A percentile compares a stretch with the other conserved stretches of the same genome.
Evolutionary conservation across 192 early-diverging fungal genomes (phyloP).

Genomic region (Umbelopsis ramanniana): DNA sequence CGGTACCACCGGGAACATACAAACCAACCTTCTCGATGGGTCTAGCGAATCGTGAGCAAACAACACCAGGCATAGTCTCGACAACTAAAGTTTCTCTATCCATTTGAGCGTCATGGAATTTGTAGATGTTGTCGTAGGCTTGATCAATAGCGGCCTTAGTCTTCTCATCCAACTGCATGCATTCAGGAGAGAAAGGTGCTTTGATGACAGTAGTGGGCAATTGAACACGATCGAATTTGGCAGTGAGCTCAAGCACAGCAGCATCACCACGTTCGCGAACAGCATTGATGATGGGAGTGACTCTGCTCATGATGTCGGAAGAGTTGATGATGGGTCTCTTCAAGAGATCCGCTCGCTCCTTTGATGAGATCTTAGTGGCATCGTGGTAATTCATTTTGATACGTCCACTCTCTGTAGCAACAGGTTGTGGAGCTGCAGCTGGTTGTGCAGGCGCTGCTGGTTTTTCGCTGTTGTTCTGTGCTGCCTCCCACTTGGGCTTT

Average conservation of each 20-base stretch:
- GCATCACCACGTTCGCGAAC: slow-evolving; percentile 86
- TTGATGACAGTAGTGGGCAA: slow-evolving; percentile 72
- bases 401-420: slow-evolving; percentile 47
- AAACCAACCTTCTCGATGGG: slow-evolving; percentile 97
- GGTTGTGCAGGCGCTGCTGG: slow-evolving; percentile 27
- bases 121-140: slow-evolving; percentile 90
- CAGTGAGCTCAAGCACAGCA: slow-evolving; percentile 83
- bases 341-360: slow-evolving; percentile 67
- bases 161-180: slow-evolving; percentile 56
- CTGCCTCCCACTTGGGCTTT: slow-evolving; percentile 76
- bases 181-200: slow-evolving; percentile 79
- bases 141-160: slow-evolving; percentile 90
- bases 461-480: slow-evolving; percentile 25
- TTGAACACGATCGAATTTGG: slow-evolving; percentile 88
- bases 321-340: slow-evolving; percentile 94
- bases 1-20: slow-evolving; percentile 98
- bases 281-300: slow-evolving; percentile 87
- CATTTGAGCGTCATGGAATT: slow-evolving; percentile 95
- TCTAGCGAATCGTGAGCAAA: slow-evolving; percentile 90
- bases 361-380: slow-evolving; percentile 48
- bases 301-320: slow-evolving; percentile 82
- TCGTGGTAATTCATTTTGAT: slow-evolving; percentile 81
- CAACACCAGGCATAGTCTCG: slow-evolving; percentile 98
- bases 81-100: slow-evolving; percentile 70
- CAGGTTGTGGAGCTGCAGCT: slow-evolving; percentile 36